phyloP scores from a whole-genome alignment of 2,329 filamentous ascomycete species.

The Aotearoamyces nothofagi region DNA sequence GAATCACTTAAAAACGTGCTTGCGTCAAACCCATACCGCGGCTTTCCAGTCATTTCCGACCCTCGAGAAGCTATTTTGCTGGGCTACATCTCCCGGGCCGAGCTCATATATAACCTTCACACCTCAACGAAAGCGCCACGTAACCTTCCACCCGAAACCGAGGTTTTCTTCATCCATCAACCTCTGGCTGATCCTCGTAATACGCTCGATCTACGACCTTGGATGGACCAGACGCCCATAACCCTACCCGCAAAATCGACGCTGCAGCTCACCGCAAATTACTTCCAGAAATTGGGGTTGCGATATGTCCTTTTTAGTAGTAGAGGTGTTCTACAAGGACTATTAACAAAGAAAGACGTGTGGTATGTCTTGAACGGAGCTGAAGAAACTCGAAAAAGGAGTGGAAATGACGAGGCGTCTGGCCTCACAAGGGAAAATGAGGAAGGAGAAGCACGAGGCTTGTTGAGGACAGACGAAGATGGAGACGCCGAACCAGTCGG shows the following conservation, averaged over 20 bases:
- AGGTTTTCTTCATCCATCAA: conserved; percentile 74
- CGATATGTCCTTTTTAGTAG: conserved; percentile 83
- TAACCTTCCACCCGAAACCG: conserved; percentile 51
- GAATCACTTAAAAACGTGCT: conserved; percentile 58
- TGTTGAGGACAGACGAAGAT: conserved; percentile 24
- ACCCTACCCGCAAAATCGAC: conserved; percentile 65
- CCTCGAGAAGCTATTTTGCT: conserved; percentile 64
- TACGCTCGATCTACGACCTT: conserved; percentile 78
- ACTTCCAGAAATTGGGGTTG: conserved; percentile 90
- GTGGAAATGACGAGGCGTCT: conserved; percentile 21
- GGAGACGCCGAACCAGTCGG: too few relatives aligned
- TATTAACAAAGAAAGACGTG: conserved; percentile 94
- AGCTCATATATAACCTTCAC: conserved; percentile 69
- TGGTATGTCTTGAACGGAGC: conserved; percentile 83
- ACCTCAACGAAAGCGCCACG: conserved; percentile 40
- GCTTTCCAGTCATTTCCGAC: conserved; percentile 81
- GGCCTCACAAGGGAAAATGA: conserved; percentile 24
- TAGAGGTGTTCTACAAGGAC: conserved; percentile 63
- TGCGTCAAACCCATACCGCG: conserved; percentile 61
- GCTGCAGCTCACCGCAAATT: conserved; percentile 73
- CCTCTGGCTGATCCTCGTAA: conserved; percentile 62
- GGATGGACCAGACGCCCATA: conserved; percentile 98
- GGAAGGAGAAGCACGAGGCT: conserved; percentile 26
- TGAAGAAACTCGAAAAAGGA: conserved; percentile 38
- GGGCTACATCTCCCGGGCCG: conserved; percentile 86